Conservation (phyloP, 139 green algal species). For the Volvox reticuliferus region DNA sequence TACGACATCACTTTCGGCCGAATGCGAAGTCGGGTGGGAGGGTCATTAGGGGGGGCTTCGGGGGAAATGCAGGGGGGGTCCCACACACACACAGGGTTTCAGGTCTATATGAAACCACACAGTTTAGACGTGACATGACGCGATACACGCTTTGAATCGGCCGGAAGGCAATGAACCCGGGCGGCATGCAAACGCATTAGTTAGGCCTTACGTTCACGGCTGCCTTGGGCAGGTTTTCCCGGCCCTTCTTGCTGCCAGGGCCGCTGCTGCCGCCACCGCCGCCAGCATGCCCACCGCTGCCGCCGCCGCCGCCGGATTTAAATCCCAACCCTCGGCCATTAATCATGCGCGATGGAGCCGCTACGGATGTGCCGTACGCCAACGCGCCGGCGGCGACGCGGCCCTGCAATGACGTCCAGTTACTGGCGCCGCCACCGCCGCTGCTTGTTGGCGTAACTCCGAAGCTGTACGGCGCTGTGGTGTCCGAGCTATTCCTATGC, state of each 20-base stretch:
- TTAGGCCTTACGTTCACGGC: conserved; percentile 8
- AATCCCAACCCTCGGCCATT: conserved; percentile 34
- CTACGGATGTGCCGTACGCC: conserved; percentile 38
- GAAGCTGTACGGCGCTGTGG: conserved; percentile 1
- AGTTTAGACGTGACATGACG: too few relatives aligned
- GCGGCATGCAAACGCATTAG: too few relatives aligned
- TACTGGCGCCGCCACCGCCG: conserved; percentile 14
- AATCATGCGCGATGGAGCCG: conserved; percentile 43
- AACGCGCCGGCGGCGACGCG: conserved; percentile 29
- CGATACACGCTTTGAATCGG: too few relatives aligned
- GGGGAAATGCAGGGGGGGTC: too few relatives aligned
- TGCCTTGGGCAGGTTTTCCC: conserved; percentile 51
- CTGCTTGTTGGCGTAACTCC: neutral
- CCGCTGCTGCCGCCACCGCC: neutral
- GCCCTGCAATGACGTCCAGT: conserved; percentile 40
- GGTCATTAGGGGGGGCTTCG: too few relatives aligned
- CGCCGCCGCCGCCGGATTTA: conserved; percentile 19
- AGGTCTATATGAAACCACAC: too few relatives aligned
- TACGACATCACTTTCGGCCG: too few relatives aligned
- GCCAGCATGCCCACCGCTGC: neutral
- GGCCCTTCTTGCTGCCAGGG: conserved; percentile 45
- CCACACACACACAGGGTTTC: too few relatives aligned
- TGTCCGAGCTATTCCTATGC: neutral
- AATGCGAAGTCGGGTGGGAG: too few relatives aligned
- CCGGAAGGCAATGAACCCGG: too few relatives aligned